Conservation (phyloP, 2,329 filamentous ascomycete species). For the Tolypocladium album region DNA sequence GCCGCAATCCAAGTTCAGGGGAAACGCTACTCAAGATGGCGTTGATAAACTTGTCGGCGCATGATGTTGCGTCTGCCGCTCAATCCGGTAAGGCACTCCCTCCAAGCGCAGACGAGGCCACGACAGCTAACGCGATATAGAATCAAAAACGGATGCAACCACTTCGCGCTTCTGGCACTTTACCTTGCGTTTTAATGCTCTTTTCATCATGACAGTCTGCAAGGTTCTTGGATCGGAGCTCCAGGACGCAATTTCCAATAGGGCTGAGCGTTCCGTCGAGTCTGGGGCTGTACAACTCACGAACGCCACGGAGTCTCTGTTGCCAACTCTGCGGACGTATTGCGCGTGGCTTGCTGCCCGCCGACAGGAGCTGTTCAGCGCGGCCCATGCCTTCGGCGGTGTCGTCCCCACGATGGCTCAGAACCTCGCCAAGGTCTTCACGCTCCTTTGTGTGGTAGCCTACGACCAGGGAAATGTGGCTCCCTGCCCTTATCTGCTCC, state of each 20-base stretch:
- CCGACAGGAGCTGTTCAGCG: constrained; percentile 33
- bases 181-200: constrained; percentile 67
- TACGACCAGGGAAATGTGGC: constrained; percentile 26
- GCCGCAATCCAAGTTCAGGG: constrained; percentile 58
- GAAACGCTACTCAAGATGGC: constrained; percentile 66
- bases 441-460: constrained; percentile 33
- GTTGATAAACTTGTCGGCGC: constrained; percentile 77
- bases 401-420: constrained; percentile 35
- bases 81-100: constrained; percentile 20
- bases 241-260: constrained; percentile 14
- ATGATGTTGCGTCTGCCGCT: constrained; percentile 48
- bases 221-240: constrained; percentile 62
- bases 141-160: constrained; percentile 30
- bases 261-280: constrained; percentile 10
- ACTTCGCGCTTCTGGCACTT: constrained; percentile 46
- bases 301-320: constrained; percentile 27
- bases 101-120: too few relatives aligned
- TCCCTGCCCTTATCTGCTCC: constrained; percentile 36
- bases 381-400: constrained; percentile 31
- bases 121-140: constrained; percentile 16
- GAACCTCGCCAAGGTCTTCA: constrained; percentile 34
- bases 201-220: constrained; percentile 63
- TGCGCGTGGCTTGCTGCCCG: constrained; percentile 41
- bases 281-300: constrained; percentile 19
- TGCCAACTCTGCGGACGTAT: constrained; percentile 43